Base-by-base conservation (phyloP, 371 early-diverging fungal species). In the Homolaphlyctis polyrhiza region DNA sequence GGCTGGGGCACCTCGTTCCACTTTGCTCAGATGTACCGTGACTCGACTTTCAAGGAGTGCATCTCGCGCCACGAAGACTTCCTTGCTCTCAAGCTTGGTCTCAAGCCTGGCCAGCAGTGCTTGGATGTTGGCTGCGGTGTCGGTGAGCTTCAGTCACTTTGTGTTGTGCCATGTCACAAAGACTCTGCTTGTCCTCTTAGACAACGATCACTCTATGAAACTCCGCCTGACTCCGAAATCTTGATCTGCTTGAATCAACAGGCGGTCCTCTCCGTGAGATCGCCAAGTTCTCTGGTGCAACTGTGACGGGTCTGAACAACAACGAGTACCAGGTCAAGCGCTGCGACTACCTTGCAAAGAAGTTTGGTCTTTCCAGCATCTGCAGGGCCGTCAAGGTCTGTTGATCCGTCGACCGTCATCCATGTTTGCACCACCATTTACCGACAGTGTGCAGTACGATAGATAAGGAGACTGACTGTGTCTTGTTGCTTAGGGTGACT, bases 1-100 rank as follows among this genome's bases (percentile, higher is more conserved):
- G 93, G 90, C 45, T 95, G 95, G 95, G 94, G 95, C 45, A 78
- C 78, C 50, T 89, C 91, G 62, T 95, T 94, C 86, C 95, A 95
- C 70, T 95, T 94, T 87, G 90, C 85, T 71, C 89, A 85, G 70
- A 88, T 87, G 71, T 88, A 86, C 69, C 71, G 80, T 57, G 88
- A 87, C 62, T 89, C 90, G 68, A 85, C 85, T 35, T 93, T 93
- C 74, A 77, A 78, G 61, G 86, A 89, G 61, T 86, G 90, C 62
- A 90, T 94, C 68, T 84, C 91, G 61, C 91, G 96, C 32, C 96
- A 95, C 69, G 95, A 96, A 76, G 91, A 94, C 71, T 89, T 80
- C 66, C 79, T 96, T 52, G 94, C 92, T 47, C 75, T 85, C 49
- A 80, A 87, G 61, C 86, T 89, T 52, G 84, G 82, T 35, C 79